A percentile compares a stretch with the other conserved stretches of the same genome.
Conservation (phyloP, 2,329 filamentous ascomycete species). For the Ophiostoma quercus region DNA sequence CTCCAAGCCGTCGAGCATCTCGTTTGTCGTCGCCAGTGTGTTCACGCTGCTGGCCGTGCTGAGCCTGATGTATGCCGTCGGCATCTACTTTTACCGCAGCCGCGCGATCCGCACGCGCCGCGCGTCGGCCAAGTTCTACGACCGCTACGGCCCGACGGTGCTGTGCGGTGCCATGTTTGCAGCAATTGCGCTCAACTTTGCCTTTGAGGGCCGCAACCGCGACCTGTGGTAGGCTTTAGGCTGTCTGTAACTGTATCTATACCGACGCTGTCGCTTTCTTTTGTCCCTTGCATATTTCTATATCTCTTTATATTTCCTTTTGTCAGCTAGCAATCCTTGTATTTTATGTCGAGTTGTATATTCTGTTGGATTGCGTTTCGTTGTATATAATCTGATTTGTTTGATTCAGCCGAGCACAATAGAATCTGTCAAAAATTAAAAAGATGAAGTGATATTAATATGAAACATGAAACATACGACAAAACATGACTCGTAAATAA, state of each 20-base stretch:
- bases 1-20: conserved; percentile 48
- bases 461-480: not conserved
- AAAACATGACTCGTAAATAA: conserved; percentile 8
- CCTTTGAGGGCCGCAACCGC: conserved; percentile 62
- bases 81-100: conserved; percentile 83
- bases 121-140: conserved; percentile 79
- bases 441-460: not conserved
- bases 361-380: not conserved
- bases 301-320: not conserved
- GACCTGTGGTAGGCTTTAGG: conserved; percentile 43
- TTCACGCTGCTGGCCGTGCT: conserved; percentile 79
- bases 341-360: not conserved
- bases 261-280: not conserved
- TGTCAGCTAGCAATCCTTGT: conserved; percentile 9
- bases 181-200: conserved; percentile 76
- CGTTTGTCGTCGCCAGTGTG: conserved; percentile 64
- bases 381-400: not conserved
- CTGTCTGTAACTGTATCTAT: not conserved
- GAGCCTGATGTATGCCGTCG: conserved; percentile 76
- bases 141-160: conserved; percentile 75
- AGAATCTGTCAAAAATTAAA: not conserved
- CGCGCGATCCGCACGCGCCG: conserved; percentile 74
- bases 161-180: conserved; percentile 69
- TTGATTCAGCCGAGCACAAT: not conserved
- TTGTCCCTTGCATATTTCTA: not conserved